Evolutionary conservation across 1,284 basidiomycete genomes (phyloP).

Genomic region (Earliella scabrosa): DNA sequence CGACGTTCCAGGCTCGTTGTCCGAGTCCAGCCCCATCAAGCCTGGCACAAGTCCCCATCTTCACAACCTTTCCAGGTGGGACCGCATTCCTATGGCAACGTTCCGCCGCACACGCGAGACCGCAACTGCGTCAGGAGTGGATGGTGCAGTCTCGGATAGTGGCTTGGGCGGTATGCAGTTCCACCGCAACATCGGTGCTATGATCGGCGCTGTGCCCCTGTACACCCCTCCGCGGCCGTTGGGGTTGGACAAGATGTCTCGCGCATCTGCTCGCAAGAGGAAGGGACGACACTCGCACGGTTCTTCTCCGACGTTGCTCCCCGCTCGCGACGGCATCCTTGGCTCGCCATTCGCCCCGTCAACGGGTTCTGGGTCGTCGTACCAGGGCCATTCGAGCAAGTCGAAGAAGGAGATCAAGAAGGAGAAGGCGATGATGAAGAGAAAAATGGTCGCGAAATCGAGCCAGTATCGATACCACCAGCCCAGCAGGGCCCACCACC

Average conservation of each 20-base stretch:
- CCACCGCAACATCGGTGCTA: slow-evolving; percentile 31
- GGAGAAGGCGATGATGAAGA: slow-evolving; percentile 64
- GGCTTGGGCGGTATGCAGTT: slow-evolving; percentile 34
- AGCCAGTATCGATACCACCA: slow-evolving; percentile 44
- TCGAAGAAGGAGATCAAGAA: slow-evolving; percentile 50
- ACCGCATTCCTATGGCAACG: slow-evolving; percentile 71
- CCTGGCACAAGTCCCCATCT: slow-evolving; percentile 28
- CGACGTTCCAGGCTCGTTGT: slow-evolving; percentile 16
- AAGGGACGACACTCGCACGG: slow-evolving; percentile 33
- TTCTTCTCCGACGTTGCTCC: slow-evolving; percentile 58
- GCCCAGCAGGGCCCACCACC: slow-evolving; percentile 48
- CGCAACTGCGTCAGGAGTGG: slow-evolving; percentile 33
- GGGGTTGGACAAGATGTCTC: slow-evolving; percentile 30
- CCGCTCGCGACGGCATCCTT: slow-evolving; percentile 55
- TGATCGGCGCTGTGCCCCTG: slow-evolving; percentile 36
- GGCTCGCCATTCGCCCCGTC: slow-evolving; percentile 21
- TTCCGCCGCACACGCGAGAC: slow-evolving; percentile 69
- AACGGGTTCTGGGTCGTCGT: slow-evolving; percentile 22
- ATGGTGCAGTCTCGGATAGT: slow-evolving; percentile 40
- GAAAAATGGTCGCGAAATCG: slow-evolving; percentile 52
- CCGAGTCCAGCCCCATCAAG: slow-evolving; percentile 23
- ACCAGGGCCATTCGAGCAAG: slow-evolving; percentile 21
- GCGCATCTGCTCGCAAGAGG: slow-evolving; percentile 25
- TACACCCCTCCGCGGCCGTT: slow-evolving; percentile 40
- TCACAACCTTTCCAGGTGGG: slow-evolving; percentile 64